These are phyloP conservation scores for Flaveria linearis DNA, from an alignment of 129 eudicot genomes.

Conservation along the genomic window DNA sequence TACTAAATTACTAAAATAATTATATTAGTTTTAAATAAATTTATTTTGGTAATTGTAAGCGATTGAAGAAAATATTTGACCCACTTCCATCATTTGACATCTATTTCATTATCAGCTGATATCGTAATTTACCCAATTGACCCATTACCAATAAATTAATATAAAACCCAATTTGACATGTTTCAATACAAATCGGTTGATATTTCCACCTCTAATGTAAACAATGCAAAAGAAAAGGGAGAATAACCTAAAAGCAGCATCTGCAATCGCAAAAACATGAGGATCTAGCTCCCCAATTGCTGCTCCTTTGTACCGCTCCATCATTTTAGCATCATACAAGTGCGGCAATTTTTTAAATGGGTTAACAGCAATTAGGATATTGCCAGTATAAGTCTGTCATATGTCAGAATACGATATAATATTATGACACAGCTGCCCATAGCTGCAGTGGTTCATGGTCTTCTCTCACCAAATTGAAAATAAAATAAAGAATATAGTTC, in stretches of 20 bases:
- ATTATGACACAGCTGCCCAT: conserved; percentile 51
- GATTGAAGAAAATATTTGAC: neutral
- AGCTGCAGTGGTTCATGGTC: conserved; percentile 51
- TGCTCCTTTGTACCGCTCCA: conserved; percentile 92
- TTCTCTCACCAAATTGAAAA: conserved; percentile 45
- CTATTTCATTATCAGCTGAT: neutral
- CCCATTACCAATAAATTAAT: conserved; percentile 1
- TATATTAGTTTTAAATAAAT: neutral
- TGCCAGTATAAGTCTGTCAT: conserved; percentile 96
- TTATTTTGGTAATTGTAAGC: neutral
- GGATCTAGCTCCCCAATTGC: conserved; percentile 87
- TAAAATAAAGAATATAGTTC: conserved; percentile 9
- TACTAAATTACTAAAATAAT: neutral
- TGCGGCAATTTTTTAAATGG: conserved; percentile 92
- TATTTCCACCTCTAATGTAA: conserved; percentile 2
- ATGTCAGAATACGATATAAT: conserved; percentile 55
- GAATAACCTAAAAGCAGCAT: conserved; percentile 81
- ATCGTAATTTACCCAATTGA: neutral
- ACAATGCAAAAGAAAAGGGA: conserved; percentile 16
- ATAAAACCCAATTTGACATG: neutral
- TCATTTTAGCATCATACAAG: conserved; percentile 79
- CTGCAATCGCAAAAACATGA: conserved; percentile 98
- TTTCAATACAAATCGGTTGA: neutral
- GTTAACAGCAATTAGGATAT: conserved; percentile 91
- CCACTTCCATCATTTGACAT: neutral